A percentile compares a stretch with the other conserved stretches of the same genome.
These are phyloP conservation scores for Sarocladium oryzae DNA, from an alignment of 2,329 filamentous ascomycete genomes.

Conservation along the genomic window DNA sequence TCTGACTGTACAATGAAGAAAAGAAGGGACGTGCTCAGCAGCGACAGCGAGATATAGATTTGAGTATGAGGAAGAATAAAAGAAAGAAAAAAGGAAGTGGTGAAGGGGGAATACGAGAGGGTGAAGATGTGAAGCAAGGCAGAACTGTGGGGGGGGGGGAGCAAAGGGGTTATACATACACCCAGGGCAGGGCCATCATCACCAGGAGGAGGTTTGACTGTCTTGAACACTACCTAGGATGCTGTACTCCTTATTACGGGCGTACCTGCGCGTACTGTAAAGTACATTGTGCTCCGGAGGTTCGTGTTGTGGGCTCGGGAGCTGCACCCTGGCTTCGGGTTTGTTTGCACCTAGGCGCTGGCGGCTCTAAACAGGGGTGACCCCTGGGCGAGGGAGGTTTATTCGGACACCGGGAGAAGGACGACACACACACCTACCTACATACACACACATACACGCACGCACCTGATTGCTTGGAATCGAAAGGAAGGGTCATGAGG, in stretches of 20 bases:
- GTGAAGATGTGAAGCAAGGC: not conserved
- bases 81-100: slow-evolving; percentile 2
- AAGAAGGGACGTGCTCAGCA: slow-evolving; percentile 10
- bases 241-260: too few species aligned
- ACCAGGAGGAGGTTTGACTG: not conserved
- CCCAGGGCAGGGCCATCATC: not conserved
- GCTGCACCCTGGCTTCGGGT: not conserved
- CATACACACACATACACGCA: not conserved
- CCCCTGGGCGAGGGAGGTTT: slow-evolving; percentile 1
- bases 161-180: not conserved
- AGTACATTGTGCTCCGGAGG: too few species aligned
- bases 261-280: too few species aligned
- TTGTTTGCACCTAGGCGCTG: not conserved
- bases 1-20: slow-evolving; percentile 1
- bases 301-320: slow-evolving; percentile 7
- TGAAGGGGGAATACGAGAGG: too few species aligned
- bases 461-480: too few species aligned
- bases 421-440: not conserved
- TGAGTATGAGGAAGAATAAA: not conserved
- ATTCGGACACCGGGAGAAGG: not conserved
- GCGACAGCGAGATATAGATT: not conserved
- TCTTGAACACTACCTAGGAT: too few species aligned
- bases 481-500: too few species aligned
- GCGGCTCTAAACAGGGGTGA: slow-evolving; percentile 7
- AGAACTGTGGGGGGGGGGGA: not conserved